Base-by-base conservation (phyloP, 352 stramenopile species). In the Phytophthora sansomeana region DNA sequence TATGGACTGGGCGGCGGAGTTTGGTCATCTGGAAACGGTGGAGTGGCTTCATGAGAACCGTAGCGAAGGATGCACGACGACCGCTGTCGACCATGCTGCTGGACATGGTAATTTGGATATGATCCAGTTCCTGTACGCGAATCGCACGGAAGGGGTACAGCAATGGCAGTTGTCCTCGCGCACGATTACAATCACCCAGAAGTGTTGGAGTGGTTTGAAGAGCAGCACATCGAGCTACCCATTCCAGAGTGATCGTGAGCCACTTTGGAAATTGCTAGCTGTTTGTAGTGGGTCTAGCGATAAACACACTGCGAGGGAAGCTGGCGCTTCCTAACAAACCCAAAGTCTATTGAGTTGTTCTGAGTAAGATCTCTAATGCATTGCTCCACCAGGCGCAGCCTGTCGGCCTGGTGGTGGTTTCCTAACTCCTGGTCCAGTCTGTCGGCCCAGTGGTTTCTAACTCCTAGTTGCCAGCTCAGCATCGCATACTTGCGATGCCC, bases 261-360 rank as follows among this genome's bases (percentile, higher is more conserved):
- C n/a, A n/a, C n/a, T n/a, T n/a, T n/a, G n/a, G n/a, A n/a, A n/a
- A n/a, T n/a, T n/a, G n/a, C n/a, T n/a, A n/a, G n/a, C n/a, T n/a
- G n/a, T 42, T 53, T 62, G 55, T 46, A 63, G 55, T 54, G 32
- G 55, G 17, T 41, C 21, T n/a, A n/a, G n/a, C n/a, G n/a, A n/a
- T n/a, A n/a, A n/a, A n/a, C n/a, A n/a, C n/a, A n/a, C n/a, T n/a
- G n/a, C n/a, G n/a, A n/a, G n/a, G n/a, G n/a, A n/a, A n/a, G n/a
- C n/a, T n/a, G n/a, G n/a, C n/a, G n/a, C n/a, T n/a, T n/a, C n/a
- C n/a, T n/a, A n/a, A n/a, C n/a, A n/a, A n/a, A n/a, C n/a, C n/a
- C n/a, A n/a, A n/a, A n/a, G n/a, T n/a, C n/a, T n/a, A n/a, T n/a
- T n/a, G n/a, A n/a, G n/a, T n/a, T n/a, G n/a, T n/a, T n/a, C n/a